Percentiles rank a stretch among this genome's conserved stretches.
Conservation (phyloP, 371 early-diverging fungal species). For the Mortierella sp. region DNA sequence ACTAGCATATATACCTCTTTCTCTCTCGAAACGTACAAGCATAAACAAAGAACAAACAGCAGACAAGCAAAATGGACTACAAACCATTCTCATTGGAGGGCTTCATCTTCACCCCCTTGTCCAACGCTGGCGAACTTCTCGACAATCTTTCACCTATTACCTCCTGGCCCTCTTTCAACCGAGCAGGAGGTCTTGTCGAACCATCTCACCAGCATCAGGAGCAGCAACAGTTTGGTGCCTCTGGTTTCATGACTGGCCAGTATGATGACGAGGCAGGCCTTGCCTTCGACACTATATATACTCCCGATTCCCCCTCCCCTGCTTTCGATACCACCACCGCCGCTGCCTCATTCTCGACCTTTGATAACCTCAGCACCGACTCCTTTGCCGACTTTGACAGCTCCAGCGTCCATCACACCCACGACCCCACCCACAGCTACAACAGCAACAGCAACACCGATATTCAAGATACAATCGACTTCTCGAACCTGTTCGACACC, state of each 20-base stretch:
- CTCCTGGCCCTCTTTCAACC: constrained; percentile 30
- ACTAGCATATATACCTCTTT: too few relatives aligned
- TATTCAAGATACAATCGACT: neutral
- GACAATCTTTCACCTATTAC: constrained; percentile 14
- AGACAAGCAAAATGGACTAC: constrained; percentile 20
- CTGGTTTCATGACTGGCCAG: neutral
- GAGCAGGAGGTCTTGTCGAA: neutral
- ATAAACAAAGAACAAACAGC: neutral
- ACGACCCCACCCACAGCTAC: neutral
- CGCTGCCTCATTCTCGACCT: neutral
- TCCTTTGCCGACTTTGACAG: neutral
- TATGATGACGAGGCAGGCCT: neutral
- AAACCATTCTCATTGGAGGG: constrained; percentile 13
- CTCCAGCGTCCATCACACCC: neutral
- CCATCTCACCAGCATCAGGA: neutral
- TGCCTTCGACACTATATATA: constrained; percentile 7
- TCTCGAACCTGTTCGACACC: neutral
- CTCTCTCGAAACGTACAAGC: neutral
- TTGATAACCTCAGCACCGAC: neutral
- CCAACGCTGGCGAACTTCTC: neutral
- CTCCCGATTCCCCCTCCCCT: neutral
- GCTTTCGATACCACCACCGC: neutral
- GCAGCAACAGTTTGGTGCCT: neutral
- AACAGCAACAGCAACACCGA: neutral
- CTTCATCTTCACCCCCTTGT: constrained; percentile 24